Conservation (phyloP, 768 basidiomycete genomes). For the Tubosaeta sp. region DNA sequence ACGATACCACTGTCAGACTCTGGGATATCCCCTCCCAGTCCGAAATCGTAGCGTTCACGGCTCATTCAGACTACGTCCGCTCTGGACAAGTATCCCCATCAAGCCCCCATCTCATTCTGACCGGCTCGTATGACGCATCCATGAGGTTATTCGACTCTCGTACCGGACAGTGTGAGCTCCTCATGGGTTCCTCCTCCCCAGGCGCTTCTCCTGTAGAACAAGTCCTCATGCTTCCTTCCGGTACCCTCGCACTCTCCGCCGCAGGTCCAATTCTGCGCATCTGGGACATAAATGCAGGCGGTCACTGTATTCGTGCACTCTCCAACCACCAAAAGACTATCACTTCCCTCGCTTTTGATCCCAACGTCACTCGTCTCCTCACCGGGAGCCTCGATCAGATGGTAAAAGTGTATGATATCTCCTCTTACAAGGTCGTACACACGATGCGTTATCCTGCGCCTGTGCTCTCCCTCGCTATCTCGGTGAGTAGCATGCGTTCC, state of each 20-base stretch:
- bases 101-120: constrained; percentile 80
- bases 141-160: constrained; percentile 84
- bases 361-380: constrained; percentile 71
- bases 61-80: constrained; percentile 95
- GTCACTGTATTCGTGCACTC: constrained; percentile 82
- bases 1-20: constrained; percentile 89
- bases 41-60: constrained; percentile 69
- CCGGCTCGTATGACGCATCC: constrained; percentile 93
- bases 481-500: constrained; percentile 44
- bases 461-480: constrained; percentile 83
- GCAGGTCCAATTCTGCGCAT: constrained; percentile 90
- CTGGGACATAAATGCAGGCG: constrained; percentile 93
- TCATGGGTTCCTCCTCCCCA: constrained; percentile 50
- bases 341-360: constrained; percentile 80
- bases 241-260: constrained; percentile 76
- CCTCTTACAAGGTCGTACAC: constrained; percentile 91
- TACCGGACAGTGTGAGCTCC: constrained; percentile 79
- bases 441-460: constrained; percentile 98
- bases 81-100: constrained; percentile 82
- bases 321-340: constrained; percentile 99
- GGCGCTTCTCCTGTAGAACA: constrained; percentile 73
- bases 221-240: constrained; percentile 89
- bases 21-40: constrained; percentile 95
- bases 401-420: constrained; percentile 97
- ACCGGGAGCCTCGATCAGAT: constrained; percentile 94